Evolutionary conservation across 306 rosid genomes (phyloP).

Genomic region (Cucumis melo): DNA sequence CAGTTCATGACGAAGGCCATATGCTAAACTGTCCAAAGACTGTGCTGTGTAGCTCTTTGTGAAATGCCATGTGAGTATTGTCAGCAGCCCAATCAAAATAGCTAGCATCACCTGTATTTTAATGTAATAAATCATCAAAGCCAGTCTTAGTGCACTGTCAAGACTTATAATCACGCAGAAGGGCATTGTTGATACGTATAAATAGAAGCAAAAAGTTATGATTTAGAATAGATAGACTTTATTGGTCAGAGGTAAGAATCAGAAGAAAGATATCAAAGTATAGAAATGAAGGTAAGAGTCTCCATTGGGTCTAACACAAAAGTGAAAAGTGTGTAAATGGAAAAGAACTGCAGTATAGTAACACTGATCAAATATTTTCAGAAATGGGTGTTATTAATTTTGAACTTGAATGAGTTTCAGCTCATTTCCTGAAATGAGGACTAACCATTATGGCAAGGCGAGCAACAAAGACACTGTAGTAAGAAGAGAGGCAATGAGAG

Average conservation of each 20-base stretch:
- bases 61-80: conserved; percentile 95
- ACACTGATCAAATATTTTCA: neutral
- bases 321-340: neutral
- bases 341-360: neutral
- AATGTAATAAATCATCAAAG: conserved; percentile 1
- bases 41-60: conserved; percentile 76
- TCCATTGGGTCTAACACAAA: neutral
- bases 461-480: conserved; percentile 92
- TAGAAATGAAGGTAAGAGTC: neutral
- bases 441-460: conserved; percentile 95
- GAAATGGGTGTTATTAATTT: neutral
- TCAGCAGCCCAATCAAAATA: conserved; percentile 78
- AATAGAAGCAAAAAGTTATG: neutral
- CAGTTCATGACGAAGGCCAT: conserved; percentile 83
- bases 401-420: neutral
- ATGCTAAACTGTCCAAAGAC: conserved; percentile 72
- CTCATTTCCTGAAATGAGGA: neutral
- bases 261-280: neutral
- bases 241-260: neutral
- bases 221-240: neutral
- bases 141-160: neutral
- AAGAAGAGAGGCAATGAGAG: conserved; percentile 71
- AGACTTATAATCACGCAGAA: neutral
- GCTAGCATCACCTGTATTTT: conserved; percentile 76
- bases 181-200: neutral